Evolutionary conservation across 1,284 basidiomycete genomes (phyloP).

Genomic region (Cryptococcus neoformans): DNA sequence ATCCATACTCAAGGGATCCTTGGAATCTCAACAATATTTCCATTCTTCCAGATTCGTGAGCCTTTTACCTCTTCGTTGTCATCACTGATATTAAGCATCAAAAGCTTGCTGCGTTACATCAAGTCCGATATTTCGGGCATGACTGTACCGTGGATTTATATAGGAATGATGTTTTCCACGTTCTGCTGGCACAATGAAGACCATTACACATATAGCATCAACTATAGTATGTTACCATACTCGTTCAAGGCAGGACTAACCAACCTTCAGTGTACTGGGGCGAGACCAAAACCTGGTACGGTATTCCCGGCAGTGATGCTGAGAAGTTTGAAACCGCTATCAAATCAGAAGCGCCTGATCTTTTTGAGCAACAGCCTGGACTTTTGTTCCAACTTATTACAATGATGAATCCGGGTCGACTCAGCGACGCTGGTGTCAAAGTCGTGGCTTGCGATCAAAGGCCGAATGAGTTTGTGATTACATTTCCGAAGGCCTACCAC

Average conservation of each 20-base stretch:
- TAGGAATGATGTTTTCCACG: constrained; percentile 98
- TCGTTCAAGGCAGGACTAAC: constrained; percentile 17
- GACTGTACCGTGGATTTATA: constrained; percentile 99
- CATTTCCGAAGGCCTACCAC: constrained; percentile 98
- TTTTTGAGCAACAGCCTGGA: constrained; percentile 98
- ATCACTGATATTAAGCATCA: constrained; percentile 30
- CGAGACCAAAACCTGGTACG: constrained; percentile 99
- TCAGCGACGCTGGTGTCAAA: constrained; percentile 85
- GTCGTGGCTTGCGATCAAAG: constrained; percentile 95
- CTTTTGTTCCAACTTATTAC: constrained; percentile 97
- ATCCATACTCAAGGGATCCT: constrained; percentile 82
- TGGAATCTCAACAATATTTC: constrained; percentile 99
- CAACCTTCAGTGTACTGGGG: constrained; percentile 86
- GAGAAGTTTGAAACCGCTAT: constrained; percentile 97
- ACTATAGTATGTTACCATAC: constrained; percentile 67
- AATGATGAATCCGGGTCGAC: constrained; percentile 90
- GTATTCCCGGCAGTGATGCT: constrained; percentile 89
- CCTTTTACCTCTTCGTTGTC: constrained; percentile 20
- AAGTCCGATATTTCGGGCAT: constrained; percentile 99
- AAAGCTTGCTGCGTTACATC: constrained; percentile 63
- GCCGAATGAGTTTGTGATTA: constrained; percentile 96
- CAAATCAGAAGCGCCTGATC: constrained; percentile 89
- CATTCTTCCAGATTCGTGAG: constrained; percentile 77
- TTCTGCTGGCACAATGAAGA: constrained; percentile 99
- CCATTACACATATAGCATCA: constrained; percentile 96